Percentiles rank a stretch among this genome's conserved stretches.
phyloP scores from a whole-genome alignment of 352 stramenopile genomes.

The Phytophthora ohioensis region DNA sequence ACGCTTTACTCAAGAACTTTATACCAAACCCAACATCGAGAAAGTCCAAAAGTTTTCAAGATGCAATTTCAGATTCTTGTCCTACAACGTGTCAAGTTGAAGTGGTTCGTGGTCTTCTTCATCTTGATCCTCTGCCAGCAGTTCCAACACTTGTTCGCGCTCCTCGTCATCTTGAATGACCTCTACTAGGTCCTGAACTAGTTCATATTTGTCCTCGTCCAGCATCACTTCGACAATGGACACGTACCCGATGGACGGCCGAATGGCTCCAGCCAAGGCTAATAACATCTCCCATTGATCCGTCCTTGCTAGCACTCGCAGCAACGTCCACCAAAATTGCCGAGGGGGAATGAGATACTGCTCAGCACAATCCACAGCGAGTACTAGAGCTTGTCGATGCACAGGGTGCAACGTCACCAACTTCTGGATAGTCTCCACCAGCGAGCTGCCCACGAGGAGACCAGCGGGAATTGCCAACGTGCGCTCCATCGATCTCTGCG shows the following conservation, averaged over 20 bases:
- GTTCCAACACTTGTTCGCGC: slow-evolving; percentile 39
- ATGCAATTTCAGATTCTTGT: neutral
- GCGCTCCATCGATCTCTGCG: slow-evolving; percentile 51
- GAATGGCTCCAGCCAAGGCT: slow-evolving; percentile 41
- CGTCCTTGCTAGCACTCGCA: slow-evolving; percentile 51
- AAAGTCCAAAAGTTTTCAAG: neutral
- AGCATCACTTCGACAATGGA: slow-evolving; percentile 58
- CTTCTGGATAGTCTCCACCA: slow-evolving; percentile 70
- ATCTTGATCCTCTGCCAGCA: slow-evolving; percentile 37
- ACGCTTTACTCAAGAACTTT: no score
- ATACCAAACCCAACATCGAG: no score
- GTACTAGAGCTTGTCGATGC: slow-evolving; percentile 43
- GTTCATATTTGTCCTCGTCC: slow-evolving; percentile 50
- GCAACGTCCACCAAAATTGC: slow-evolving; percentile 66
- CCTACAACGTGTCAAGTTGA: slow-evolving; percentile 28
- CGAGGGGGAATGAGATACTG: slow-evolving; percentile 54
- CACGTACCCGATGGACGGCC: slow-evolving; percentile 55
- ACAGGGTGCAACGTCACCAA: slow-evolving; percentile 59
- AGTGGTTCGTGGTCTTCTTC: slow-evolving; percentile 14
- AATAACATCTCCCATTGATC: slow-evolving; percentile 63
- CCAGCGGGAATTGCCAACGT: slow-evolving; percentile 51
- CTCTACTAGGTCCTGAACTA: slow-evolving; percentile 46
- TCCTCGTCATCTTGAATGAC: slow-evolving; percentile 44
- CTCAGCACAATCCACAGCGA: slow-evolving; percentile 50
- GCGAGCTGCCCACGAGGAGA: slow-evolving; percentile 56